Percentiles rank a stretch among this genome's conserved stretches.
phyloP scores from a whole-genome alignment of 2,329 filamentous ascomycete species.

The Trichoderma aggressivum region DNA sequence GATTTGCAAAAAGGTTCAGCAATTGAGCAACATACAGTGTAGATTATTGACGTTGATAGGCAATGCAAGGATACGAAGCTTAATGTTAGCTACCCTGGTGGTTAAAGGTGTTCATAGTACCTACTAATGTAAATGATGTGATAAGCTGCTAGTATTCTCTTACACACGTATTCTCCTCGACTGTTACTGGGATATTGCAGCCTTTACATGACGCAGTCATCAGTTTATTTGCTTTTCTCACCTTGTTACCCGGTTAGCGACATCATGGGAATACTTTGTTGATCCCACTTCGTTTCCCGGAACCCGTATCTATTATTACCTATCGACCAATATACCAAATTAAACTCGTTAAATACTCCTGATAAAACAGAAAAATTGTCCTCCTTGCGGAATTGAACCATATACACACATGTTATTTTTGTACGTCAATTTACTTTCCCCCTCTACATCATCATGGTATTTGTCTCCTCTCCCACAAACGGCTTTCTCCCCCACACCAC shows the following conservation, averaged over 20 bases:
- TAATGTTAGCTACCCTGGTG: no score
- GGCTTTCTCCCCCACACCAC: conserved; percentile 53
- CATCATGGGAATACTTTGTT: not conserved
- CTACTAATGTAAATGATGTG: no score
- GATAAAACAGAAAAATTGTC: not conserved
- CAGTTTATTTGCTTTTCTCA: not conserved
- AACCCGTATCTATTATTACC: not conserved
- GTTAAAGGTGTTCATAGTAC: no score
- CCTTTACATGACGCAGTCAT: not conserved
- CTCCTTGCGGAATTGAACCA: not conserved
- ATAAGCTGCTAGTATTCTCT: no score
- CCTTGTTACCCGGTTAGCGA: not conserved
- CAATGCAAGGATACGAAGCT: no score
- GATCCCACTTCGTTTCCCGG: not conserved
- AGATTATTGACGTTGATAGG: no score
- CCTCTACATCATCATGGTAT: not conserved
- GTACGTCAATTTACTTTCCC: not conserved
- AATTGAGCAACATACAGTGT: no score
- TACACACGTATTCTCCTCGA: no score
- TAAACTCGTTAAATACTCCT: not conserved
- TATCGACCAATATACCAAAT: not conserved
- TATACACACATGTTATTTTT: not conserved
- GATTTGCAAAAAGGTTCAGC: no score
- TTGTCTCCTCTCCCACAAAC: conserved; percentile 30
- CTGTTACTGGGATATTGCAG: no score